These are phyloP conservation scores for Polysphondylium violaceum DNA, from an alignment of 78 protist genomes.

Conservation along the genomic window DNA sequence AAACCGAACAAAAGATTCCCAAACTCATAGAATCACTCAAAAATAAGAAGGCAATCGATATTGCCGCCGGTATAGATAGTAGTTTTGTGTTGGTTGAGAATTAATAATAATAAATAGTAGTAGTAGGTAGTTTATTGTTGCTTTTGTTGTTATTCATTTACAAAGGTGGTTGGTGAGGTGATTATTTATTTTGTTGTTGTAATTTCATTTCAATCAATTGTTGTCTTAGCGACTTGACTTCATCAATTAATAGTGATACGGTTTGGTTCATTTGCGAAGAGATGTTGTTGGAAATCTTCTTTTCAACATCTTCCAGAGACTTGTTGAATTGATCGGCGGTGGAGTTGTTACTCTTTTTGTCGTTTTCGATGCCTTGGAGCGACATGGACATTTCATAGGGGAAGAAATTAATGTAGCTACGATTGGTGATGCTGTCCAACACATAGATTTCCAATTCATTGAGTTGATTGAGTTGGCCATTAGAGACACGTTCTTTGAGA, in stretches of 20 bases:
- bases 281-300: slow-evolving; percentile 4
- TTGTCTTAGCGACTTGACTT: slow-evolving; percentile 33
- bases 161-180: not conserved
- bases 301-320: slow-evolving; percentile 40
- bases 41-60: not conserved
- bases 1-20: slow-evolving; percentile 8
- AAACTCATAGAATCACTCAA: slow-evolving; percentile 10
- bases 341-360: not conserved
- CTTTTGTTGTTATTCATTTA: too few species aligned
- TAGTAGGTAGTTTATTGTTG: not conserved
- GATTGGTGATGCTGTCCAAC: slow-evolving; percentile 10
- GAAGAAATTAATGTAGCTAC: slow-evolving; percentile 32
- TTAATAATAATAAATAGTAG: not conserved
- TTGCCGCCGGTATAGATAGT: slow-evolving; percentile 63
- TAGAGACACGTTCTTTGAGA: slow-evolving; percentile 62
- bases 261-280: slow-evolving; percentile 33
- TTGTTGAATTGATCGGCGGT: not conserved
- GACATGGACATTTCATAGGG: slow-evolving; percentile 69
- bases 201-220: slow-evolving; percentile 35
- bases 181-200: not conserved
- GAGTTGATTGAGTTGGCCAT: slow-evolving; percentile 43
- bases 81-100: slow-evolving; percentile 23
- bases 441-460: slow-evolving; percentile 37
- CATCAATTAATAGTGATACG: slow-evolving; percentile 30
- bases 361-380: slow-evolving; percentile 20